Evolutionary conservation across 192 early-diverging fungal species (phyloP).

Genomic region (Diversispora epigaea): DNA sequence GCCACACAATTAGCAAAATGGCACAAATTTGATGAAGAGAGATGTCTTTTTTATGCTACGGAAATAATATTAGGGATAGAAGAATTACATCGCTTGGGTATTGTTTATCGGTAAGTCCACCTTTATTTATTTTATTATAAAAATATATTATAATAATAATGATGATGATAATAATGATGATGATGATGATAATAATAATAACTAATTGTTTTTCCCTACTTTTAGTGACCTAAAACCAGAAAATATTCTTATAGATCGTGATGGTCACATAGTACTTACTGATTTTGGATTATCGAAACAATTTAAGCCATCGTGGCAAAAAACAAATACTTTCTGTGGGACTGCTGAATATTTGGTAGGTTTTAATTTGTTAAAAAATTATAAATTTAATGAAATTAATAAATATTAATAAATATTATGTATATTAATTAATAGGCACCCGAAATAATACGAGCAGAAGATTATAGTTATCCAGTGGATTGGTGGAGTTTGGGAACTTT

Average conservation of each 20-base stretch:
- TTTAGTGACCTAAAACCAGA: conserved; percentile 76
- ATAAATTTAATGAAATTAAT: not conserved
- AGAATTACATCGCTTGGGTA: conserved; percentile 82
- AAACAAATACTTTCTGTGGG: conserved; percentile 72
- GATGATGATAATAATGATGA: too few species aligned
- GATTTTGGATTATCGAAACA: conserved; percentile 95
- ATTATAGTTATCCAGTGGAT: conserved; percentile 78
- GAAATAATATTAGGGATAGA: conserved; percentile 87
- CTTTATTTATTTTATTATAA: not conserved
- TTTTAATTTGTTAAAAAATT: not conserved
- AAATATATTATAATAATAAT: too few species aligned
- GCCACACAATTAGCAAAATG: conserved; percentile 76
- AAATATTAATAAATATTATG: not conserved
- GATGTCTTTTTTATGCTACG: conserved; percentile 79
- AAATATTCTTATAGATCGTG: conserved; percentile 67
- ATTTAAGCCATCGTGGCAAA: conserved; percentile 40
- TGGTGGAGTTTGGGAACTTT: conserved; percentile 94
- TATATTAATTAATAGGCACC: conserved; percentile 62
- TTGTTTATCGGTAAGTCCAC: conserved; percentile 70
- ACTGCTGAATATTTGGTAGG: conserved; percentile 72
- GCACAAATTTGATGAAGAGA: conserved; percentile 63
- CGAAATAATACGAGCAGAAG: conserved; percentile 58
- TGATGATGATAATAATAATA: too few species aligned
- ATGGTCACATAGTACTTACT: conserved; percentile 87
- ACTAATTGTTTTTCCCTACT: not conserved